Evolutionary conservation across 805 yeast genomes (phyloP).

Genomic region (Lipomyces spencermartinsiae): DNA sequence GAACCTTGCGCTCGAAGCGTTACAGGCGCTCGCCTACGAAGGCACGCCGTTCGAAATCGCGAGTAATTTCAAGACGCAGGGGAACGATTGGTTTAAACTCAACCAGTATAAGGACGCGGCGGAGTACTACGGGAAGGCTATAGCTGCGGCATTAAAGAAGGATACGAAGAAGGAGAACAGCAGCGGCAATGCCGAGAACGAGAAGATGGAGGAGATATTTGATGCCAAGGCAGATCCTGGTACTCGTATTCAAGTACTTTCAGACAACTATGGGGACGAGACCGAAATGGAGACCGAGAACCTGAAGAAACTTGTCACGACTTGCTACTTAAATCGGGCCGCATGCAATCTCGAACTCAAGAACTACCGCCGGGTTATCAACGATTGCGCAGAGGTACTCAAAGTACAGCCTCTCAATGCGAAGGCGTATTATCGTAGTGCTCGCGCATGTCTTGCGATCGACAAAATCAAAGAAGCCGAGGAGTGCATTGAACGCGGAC

Average conservation of each 20-base stretch:
- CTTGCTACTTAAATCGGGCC: conserved; percentile 81
- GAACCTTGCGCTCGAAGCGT: conserved; percentile 74
- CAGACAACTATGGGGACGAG: conserved; percentile 24
- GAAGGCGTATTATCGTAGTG: conserved; percentile 87
- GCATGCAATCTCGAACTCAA: conserved; percentile 87
- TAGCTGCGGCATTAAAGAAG: conserved; percentile 57
- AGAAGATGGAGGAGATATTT: conserved; percentile 18
- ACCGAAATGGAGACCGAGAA: conserved; percentile 38
- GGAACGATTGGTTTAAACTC: conserved; percentile 80
- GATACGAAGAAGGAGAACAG: conserved; percentile 4
- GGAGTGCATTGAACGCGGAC: conserved; percentile 69
- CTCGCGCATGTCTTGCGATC: conserved; percentile 75
- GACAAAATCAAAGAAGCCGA: conserved; percentile 74
- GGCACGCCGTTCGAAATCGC: conserved; percentile 96
- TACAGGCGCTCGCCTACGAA: conserved; percentile 89
- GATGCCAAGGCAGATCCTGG: conserved; percentile 21
- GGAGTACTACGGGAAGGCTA: conserved; percentile 77
- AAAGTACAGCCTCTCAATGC: conserved; percentile 68
- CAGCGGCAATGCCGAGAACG: conserved; percentile 19
- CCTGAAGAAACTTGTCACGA: conserved; percentile 59
- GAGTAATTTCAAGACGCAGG: conserved; percentile 86
- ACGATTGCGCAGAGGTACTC: conserved; percentile 80
- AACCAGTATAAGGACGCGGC: conserved; percentile 79
- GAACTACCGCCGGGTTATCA: conserved; percentile 84
- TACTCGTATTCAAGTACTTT: background rate